These are phyloP conservation scores for Colletotrichum sp. DNA, from an alignment of 2,329 filamentous ascomycete genomes.

Conservation along the genomic window DNA sequence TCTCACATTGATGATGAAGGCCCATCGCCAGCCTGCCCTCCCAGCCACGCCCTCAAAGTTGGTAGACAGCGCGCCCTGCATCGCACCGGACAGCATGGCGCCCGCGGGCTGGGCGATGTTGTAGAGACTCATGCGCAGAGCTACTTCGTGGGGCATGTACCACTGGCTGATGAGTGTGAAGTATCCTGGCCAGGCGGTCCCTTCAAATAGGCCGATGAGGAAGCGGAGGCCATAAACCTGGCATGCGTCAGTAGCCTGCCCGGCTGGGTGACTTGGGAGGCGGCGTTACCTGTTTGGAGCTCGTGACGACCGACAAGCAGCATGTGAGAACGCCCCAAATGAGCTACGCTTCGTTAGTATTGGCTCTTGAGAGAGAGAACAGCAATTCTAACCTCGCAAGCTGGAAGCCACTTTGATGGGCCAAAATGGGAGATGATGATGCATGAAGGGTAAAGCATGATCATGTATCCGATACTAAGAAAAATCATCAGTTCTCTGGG, in stretches of 20 bases:
- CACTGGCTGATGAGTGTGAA: slow-evolving; percentile 46
- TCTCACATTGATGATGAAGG: slow-evolving; percentile 42
- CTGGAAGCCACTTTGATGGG: slow-evolving; percentile 30
- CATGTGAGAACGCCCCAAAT: slow-evolving; percentile 7
- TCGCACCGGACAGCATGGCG: slow-evolving; percentile 60
- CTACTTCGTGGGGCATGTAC: slow-evolving; percentile 43
- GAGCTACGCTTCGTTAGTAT: not conserved
- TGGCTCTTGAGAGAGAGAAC: no score
- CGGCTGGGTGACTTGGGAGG: slow-evolving; percentile 10
- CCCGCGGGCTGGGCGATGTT: slow-evolving; percentile 57
- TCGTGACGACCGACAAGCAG: not conserved
- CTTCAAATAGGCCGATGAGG: slow-evolving; percentile 46
- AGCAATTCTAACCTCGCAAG: slow-evolving; percentile 21
- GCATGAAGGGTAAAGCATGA: slow-evolving; percentile 30
- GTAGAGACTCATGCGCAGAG: slow-evolving; percentile 55
- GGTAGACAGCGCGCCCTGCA: slow-evolving; percentile 58
- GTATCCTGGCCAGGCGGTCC: slow-evolving; percentile 29
- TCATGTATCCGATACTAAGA: slow-evolving; percentile 13
- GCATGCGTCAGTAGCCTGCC: slow-evolving; percentile 31
- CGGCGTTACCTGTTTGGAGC: slow-evolving; percentile 13
- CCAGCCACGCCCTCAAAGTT: slow-evolving; percentile 55
- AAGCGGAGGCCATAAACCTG: slow-evolving; percentile 49
- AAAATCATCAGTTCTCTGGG: not conserved
- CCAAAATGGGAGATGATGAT: slow-evolving; percentile 30
- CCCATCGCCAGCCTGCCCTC: slow-evolving; percentile 42